Conservation (phyloP, 352 stramenopile genomes). For the Pythium sp. region DNA sequence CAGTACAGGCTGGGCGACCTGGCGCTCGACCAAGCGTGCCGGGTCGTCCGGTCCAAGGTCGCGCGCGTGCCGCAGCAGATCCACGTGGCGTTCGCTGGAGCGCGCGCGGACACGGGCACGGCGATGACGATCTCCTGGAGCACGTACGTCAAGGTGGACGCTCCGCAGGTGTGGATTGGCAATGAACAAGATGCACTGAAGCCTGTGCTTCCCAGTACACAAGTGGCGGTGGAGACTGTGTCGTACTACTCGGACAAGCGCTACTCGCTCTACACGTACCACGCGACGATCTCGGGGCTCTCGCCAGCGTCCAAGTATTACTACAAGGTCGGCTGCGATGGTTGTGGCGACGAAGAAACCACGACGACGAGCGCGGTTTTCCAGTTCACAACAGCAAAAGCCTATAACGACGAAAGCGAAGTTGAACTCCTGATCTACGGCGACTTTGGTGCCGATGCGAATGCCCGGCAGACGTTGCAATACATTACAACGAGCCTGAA, state of each 20-base stretch:
- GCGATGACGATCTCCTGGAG: conserved; percentile 66
- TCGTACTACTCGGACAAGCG: conserved; percentile 52
- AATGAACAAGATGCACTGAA: conserved; percentile 21
- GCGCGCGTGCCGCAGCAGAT: conserved; percentile 43
- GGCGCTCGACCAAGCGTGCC: conserved; percentile 41
- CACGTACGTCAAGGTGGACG: conserved; percentile 38
- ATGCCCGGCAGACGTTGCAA: conserved; percentile 33
- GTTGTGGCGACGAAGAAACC: conserved; percentile 10
- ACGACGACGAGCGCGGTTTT: conserved; percentile 23
- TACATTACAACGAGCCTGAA: conserved; percentile 27
- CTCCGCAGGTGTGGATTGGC: conserved; percentile 51
- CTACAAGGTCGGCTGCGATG: conserved; percentile 42
- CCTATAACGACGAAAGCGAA: conserved; percentile 16
- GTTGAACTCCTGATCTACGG: conserved; percentile 58
- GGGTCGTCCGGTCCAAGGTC: conserved; percentile 16
- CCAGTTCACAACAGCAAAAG: conserved; percentile 32
- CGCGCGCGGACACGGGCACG: conserved; percentile 36
- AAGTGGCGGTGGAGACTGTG: conserved; percentile 19
- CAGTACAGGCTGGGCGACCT: conserved; percentile 41
- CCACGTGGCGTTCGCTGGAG: conserved; percentile 51
- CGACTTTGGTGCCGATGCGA: conserved; percentile 40
- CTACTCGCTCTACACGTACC: conserved; percentile 47
- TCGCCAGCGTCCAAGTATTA: conserved; percentile 36
- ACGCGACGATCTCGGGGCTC: conserved; percentile 30
- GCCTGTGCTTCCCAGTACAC: conserved; percentile 1